A percentile compares a stretch with the other conserved stretches of the same genome.
These are phyloP conservation scores for Rhizopogon rudus DNA, from an alignment of 768 basidiomycete genomes.

Conservation along the genomic window DNA sequence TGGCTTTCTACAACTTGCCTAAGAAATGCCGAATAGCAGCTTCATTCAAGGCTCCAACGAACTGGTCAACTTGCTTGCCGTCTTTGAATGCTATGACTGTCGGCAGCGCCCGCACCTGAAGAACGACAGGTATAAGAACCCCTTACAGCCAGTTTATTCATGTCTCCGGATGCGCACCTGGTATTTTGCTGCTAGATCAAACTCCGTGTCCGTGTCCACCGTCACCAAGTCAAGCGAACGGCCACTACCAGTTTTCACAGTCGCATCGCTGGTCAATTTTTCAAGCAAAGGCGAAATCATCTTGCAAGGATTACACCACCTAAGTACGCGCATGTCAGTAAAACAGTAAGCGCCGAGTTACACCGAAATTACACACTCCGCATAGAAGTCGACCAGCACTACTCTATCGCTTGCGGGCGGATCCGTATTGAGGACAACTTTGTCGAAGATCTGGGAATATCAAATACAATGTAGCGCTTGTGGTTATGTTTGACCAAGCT, in stretches of 20 bases:
- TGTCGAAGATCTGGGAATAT: slow-evolving; percentile 29
- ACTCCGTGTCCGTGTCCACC: slow-evolving; percentile 55
- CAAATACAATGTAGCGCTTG: neutral
- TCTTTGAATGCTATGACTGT: slow-evolving; percentile 76
- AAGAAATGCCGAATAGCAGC: slow-evolving; percentile 41
- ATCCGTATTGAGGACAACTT: slow-evolving; percentile 23
- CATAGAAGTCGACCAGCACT: slow-evolving; percentile 76
- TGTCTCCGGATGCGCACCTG: slow-evolving; percentile 31
- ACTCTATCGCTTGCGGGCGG: slow-evolving; percentile 40
- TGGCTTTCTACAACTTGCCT: slow-evolving; percentile 26
- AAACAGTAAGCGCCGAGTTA: neutral
- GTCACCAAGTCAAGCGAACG: slow-evolving; percentile 67
- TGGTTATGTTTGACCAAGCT: neutral
- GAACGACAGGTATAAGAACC: neutral
- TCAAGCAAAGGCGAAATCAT: slow-evolving; percentile 66
- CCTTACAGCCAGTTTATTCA: no score
- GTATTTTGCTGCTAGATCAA: slow-evolving; percentile 45
- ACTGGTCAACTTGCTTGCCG: slow-evolving; percentile 53
- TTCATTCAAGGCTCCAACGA: slow-evolving; percentile 55
- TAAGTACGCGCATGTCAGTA: slow-evolving; percentile 20
- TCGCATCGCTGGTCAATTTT: slow-evolving; percentile 44
- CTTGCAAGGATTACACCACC: slow-evolving; percentile 80
- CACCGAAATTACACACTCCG: slow-evolving; percentile 49
- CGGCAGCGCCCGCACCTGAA: slow-evolving; percentile 68
- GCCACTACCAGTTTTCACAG: slow-evolving; percentile 46